Conservation (phyloP, 2,329 filamentous ascomycete genomes). For the Trichophyton benhamiae region DNA sequence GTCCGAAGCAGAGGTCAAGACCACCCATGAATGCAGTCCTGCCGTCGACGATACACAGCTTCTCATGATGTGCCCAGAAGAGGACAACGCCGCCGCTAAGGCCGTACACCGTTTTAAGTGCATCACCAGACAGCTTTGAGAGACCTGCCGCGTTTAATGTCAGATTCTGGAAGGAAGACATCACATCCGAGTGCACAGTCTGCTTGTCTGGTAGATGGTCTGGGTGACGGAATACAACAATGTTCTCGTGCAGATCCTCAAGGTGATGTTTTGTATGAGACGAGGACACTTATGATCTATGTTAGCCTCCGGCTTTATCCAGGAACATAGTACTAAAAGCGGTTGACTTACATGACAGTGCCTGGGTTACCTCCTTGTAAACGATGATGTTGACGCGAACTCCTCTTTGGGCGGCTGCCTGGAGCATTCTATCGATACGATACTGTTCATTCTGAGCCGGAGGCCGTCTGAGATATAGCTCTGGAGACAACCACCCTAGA, state of each 20-base stretch:
- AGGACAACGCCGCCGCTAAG: slow-evolving; percentile 74
- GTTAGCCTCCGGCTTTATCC: slow-evolving; percentile 7
- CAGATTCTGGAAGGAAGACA: slow-evolving; percentile 44
- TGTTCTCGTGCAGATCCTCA: slow-evolving; percentile 89
- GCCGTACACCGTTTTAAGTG: slow-evolving; percentile 68
- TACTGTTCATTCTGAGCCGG: slow-evolving; percentile 73
- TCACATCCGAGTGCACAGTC: slow-evolving; percentile 48
- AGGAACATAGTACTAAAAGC: background rate
- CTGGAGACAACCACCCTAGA: slow-evolving; percentile 81
- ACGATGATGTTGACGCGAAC: slow-evolving; percentile 91
- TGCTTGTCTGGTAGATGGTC: slow-evolving; percentile 70
- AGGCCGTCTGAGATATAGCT: slow-evolving; percentile 71
- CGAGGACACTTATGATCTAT: slow-evolving; percentile 42
- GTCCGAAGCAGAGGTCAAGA: slow-evolving; percentile 86
- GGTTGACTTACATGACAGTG: slow-evolving; percentile 56
- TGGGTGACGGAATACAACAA: slow-evolving; percentile 80
- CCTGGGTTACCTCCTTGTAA: slow-evolving; percentile 80
- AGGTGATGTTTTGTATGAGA: slow-evolving; percentile 90
- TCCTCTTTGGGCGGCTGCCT: slow-evolving; percentile 76
- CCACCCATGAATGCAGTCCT: slow-evolving; percentile 84
- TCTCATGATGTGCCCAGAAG: slow-evolving; percentile 97
- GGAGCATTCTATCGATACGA: slow-evolving; percentile 74
- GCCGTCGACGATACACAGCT: slow-evolving; percentile 92
- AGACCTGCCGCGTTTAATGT: slow-evolving; percentile 43
- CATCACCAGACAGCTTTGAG: slow-evolving; percentile 57